These are phyloP conservation scores for Pythium brassicae DNA, from an alignment of 352 stramenopile genomes.

Conservation along the genomic window DNA sequence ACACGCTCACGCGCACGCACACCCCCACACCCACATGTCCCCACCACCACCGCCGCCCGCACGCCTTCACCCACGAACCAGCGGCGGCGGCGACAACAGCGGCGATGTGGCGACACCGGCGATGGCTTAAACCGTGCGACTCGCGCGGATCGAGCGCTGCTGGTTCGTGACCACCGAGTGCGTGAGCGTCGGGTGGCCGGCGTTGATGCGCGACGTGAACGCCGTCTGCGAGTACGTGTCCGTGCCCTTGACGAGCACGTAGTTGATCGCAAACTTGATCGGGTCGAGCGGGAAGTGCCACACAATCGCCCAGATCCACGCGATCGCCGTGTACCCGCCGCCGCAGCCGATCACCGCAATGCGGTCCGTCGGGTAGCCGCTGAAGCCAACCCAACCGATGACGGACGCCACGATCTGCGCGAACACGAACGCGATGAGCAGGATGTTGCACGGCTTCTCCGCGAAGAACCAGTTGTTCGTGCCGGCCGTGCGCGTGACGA, in stretches of 20 bases:
- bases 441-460: slow-evolving; percentile 56
- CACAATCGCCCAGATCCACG: slow-evolving; percentile 62
- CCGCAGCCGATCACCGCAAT: slow-evolving; percentile 63
- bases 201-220: slow-evolving; percentile 75
- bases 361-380: slow-evolving; percentile 59
- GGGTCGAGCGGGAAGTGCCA: slow-evolving; percentile 74
- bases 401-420: slow-evolving; percentile 59
- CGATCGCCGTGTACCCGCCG: slow-evolving; percentile 57
- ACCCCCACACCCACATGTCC: not conserved
- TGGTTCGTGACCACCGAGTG: slow-evolving; percentile 57
- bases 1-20: too few species aligned
- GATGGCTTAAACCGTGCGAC: slow-evolving; percentile 51
- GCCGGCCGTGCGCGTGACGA: slow-evolving; percentile 65
- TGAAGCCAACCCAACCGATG: slow-evolving; percentile 65
- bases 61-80: not conserved
- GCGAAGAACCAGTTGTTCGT: slow-evolving; percentile 78
- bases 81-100: too few species aligned
- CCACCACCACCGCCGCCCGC: too few species aligned
- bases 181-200: slow-evolving; percentile 58
- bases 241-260: slow-evolving; percentile 44
- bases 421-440: slow-evolving; percentile 67
- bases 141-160: slow-evolving; percentile 63
- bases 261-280: slow-evolving; percentile 73
- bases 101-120: too few species aligned
- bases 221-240: slow-evolving; percentile 53